Conservation (phyloP, 441 rosid genomes). For the Erodium trifolium region DNA sequence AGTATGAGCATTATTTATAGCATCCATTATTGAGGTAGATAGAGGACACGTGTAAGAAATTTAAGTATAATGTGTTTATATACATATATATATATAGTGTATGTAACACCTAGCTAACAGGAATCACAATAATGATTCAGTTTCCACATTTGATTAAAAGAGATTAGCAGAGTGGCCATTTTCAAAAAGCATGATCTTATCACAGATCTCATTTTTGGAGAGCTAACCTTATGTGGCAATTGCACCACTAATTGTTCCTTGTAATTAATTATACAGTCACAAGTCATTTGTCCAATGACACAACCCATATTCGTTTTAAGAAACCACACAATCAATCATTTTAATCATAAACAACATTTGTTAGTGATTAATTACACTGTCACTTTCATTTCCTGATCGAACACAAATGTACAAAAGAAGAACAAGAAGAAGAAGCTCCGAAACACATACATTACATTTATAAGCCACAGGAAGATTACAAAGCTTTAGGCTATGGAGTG, state of each 20-base stretch:
- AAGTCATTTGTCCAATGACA: too few species aligned
- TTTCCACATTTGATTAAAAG: not conserved
- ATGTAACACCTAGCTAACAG: too few species aligned
- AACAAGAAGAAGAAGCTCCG: conserved; percentile 14
- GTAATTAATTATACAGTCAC: too few species aligned
- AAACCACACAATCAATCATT: too few species aligned
- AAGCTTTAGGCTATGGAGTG: not conserved
- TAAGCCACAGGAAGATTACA: not conserved
- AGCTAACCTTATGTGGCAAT: too few species aligned
- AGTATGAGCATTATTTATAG: not conserved
- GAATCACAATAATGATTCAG: not conserved
- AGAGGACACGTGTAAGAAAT: not conserved
- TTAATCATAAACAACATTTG: too few species aligned
- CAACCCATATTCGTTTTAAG: too few species aligned
- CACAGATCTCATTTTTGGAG: not conserved
- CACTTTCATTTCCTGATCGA: not conserved
- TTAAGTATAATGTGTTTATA: not conserved
- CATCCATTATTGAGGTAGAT: not conserved
- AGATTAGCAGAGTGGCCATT: not conserved
- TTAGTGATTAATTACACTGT: not conserved
- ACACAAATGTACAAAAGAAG: conserved; percentile 23
- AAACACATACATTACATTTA: conserved; percentile 21
- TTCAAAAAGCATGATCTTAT: not conserved
- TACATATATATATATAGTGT: too few species aligned
- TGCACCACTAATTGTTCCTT: too few species aligned